Evolutionary conservation across 495 filamentous ascomycete species (phyloP), one percentile per base, ranked within the genome.

Genomic region (Trichoderma orchidacearum): DNA sequence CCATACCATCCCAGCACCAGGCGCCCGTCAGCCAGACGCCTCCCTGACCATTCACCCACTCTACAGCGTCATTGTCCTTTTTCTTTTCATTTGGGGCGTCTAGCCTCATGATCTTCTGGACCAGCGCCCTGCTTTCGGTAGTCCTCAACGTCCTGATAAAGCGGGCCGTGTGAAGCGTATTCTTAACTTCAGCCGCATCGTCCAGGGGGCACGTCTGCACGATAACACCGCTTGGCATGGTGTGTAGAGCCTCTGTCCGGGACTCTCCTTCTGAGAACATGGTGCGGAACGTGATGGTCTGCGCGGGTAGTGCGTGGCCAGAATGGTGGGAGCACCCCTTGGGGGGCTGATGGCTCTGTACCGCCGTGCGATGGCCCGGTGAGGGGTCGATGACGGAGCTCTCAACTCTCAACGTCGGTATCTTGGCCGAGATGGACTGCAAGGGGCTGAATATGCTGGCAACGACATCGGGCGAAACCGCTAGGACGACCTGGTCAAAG

Each of bases 1-100:
- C 80, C 80, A 82, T 81, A 0, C 80, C 80, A 68, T 84, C 80
- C 80, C 80, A 82, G 58, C 80, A 82, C 80, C 80, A 84, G 0
- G 75, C 73, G 17, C 80, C 80, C 7, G 70, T 74, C 29, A 82
- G 58, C 65, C 69, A 82, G 7, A 82, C 73, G 13, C 70, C 67
- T 1, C 64, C 68, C 32, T 77, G 71, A 0, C 79, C 79, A 59
- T 80, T 81, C 21, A 54, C 57, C 58, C 59, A 63, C 13, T 55
- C 35, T 30, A 30, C 51, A 2, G 21, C 53, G 50, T 61, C 53
- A 13, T 53, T 54, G 45, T 23, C 30, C 15, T 15, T 21, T 5
- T 1, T 9, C 30, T 3, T 13, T 7, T 53, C 35, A n/a, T n/a
- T n/a, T n/a, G n/a, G n/a, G n/a, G n/a, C n/a, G n/a, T n/a, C n/a